Evolutionary conservation across 2,329 filamentous ascomycete genomes (phyloP), one percentile per base, ranked within the genome.

Genomic region (Fusarium sp.): DNA sequence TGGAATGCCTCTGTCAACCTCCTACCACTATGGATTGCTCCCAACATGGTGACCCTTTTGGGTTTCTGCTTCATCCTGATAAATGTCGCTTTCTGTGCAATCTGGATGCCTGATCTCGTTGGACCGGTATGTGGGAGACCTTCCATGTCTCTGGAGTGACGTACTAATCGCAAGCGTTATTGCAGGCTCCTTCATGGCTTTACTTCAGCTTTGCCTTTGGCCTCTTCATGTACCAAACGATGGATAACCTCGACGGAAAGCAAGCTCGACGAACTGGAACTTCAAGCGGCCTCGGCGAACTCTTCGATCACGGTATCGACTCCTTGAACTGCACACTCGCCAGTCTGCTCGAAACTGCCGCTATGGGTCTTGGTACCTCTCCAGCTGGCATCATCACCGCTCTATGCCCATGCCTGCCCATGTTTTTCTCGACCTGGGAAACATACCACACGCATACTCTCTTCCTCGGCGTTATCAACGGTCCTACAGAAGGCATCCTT

Each of bases 361-460:
- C 96, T 60, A 96, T 99, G 92, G 96, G 94, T 32, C 88, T 97
- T 58, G 96, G 96, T 44, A 90, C 93, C 8, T 94, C 93, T 23
- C 92, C 91, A 72, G 90, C 94, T 25, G 96, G 96, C 74, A 92
- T 96, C 64, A 97, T 97, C 81, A 98, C 96, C 2, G 95, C 95
- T 4, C 86, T 99, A 47, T 91, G 96, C 69, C 96, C 96, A 3
- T 97, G 95, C 77, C 86, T 99, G 49, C 94, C 96, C 68, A 99
- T 99, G 96, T 99, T 97, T 87, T 98, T 99, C 85, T 98, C 96
- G 6, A 99, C 96, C 4, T 99, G 96, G 96, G 96, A 99, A 85
- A 99, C 96, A 2, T 99, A 98, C 82, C 96, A 99, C 84, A 98
- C 96, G 9, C 96, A 99, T 82, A 98, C 96, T 0, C 86, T 99